These are phyloP conservation scores for Rhytidiadelphus loreus DNA, from an alignment of 225 moss, liverwort and hornwort species.

Conservation along the genomic window DNA sequence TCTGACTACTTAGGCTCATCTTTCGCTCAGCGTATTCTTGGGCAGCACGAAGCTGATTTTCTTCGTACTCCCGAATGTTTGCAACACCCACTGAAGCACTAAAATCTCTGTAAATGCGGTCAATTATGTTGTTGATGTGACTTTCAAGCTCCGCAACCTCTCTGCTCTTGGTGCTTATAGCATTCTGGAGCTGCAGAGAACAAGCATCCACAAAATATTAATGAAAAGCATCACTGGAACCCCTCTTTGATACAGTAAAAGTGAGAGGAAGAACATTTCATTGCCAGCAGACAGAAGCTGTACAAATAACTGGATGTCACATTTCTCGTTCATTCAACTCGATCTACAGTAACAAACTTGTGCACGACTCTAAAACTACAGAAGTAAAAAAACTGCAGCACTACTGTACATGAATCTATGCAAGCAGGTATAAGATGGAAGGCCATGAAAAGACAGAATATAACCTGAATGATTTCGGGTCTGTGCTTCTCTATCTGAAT, in stretches of 20 bases:
- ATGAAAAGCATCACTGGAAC: neutral
- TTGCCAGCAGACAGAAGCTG: neutral
- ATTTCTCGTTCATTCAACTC: neutral
- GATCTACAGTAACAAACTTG: neutral
- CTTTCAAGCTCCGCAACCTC: conserved; percentile 57
- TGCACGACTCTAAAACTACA: neutral
- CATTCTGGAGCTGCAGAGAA: conserved; percentile 56
- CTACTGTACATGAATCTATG: neutral
- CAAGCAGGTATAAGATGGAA: neutral
- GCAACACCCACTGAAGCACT: conserved; percentile 96
- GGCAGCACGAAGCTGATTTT: conserved; percentile 86
- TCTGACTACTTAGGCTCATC: conserved; percentile 85
- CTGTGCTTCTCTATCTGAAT: conserved; percentile 56
- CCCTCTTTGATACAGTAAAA: neutral
- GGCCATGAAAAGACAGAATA: neutral
- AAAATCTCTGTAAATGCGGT: conserved; percentile 77
- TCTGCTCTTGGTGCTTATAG: conserved; percentile 50
- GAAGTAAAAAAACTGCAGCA: neutral
- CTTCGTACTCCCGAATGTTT: conserved; percentile 96
- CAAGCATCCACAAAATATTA: neutral
- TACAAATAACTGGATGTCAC: neutral
- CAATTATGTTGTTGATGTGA: conserved; percentile 69
- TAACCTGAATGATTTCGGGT: conserved; percentile 63
- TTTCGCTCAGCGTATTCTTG: conserved; percentile 81
- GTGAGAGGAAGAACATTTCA: neutral